Evolutionary conservation across 805 yeast genomes (phyloP), one percentile per base, ranked within the genome.

Genomic region (Starmera amethionina): DNA sequence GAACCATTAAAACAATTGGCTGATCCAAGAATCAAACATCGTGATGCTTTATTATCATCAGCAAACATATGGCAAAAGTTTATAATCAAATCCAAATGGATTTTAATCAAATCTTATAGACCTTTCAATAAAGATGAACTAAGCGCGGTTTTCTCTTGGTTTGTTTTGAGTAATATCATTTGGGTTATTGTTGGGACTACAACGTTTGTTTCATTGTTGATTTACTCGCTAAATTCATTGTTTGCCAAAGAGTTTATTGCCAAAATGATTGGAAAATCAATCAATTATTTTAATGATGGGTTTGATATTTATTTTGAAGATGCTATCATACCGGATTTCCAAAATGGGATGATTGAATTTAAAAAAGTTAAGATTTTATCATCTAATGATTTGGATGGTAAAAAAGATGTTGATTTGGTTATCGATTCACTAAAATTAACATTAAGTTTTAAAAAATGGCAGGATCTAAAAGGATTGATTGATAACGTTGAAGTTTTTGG

Each of bases 261-360:
- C 1, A 68, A 80, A 39, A 65, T 74, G 52, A 72, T 85, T 22
- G 97, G 96, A 3, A 83, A 79, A 50, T 58, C 82, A 38, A 71
- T 89, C 40, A 87, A 95, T 30, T 70, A 72, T 41, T 49, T 61
- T 34, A 84, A 83, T 51, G 82, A 94, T 4, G 86, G 83, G 16
- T 67, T 89, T 43, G 77, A 79, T 8, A 88, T 89, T 11, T 78
- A 78, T 3, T 90, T 90, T 49, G 95, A 86, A 56, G 84, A 77
- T 54, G 97, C 96, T 0, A 77, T 88, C 42, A 90, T 86, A 2
- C 96, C 97, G 0, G 87, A 86, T 44, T 90, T 96, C 96, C 72
- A 77, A 41, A 84, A 81, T 47, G 93, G 96, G 1, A 81, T 77
- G 48, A 86, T 89, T 42, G 75, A 79, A 41, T 81, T 90, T 58